phyloP scores from a whole-genome alignment of 768 basidiomycete genomes.

The Mycena pura region DNA sequence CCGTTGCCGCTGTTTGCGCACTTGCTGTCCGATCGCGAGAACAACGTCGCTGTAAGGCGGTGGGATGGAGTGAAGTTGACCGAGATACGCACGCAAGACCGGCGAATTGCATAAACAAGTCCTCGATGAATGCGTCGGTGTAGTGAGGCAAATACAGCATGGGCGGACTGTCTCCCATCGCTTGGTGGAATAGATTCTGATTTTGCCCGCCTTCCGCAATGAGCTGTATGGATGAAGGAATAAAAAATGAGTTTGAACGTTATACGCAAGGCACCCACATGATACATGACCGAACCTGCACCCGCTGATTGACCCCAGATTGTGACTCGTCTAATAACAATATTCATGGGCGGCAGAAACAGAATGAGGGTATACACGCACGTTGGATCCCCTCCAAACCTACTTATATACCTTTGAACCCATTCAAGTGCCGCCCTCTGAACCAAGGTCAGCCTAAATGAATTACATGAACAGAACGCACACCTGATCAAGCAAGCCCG shows the following conservation, averaged over 20 bases:
- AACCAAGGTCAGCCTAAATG: not conserved
- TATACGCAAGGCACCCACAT: slow-evolving; percentile 31
- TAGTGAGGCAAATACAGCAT: slow-evolving; percentile 43
- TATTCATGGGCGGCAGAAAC: not conserved
- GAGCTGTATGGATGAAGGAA: slow-evolving; percentile 37
- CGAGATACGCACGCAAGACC: slow-evolving; percentile 39
- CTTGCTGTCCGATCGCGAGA: slow-evolving; percentile 27
- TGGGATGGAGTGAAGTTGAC: not conserved
- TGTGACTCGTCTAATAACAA: slow-evolving; percentile 41
- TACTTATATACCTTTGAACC: slow-evolving; percentile 44
- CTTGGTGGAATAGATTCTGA: slow-evolving; percentile 46
- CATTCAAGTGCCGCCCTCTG: slow-evolving; percentile 45
- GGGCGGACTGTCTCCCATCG: slow-evolving; percentile 53
- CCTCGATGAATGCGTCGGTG: slow-evolving; percentile 41
- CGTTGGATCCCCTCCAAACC: slow-evolving; percentile 47
- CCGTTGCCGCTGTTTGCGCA: slow-evolving; percentile 26
- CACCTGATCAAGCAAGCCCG: slow-evolving; percentile 41
- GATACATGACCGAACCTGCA: slow-evolving; percentile 50
- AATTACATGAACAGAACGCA: not conserved
- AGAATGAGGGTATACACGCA: slow-evolving; percentile 31
- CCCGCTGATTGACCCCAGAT: slow-evolving; percentile 53
- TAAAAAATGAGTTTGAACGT: not conserved
- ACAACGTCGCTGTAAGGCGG: too few species aligned
- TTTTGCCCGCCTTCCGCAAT: slow-evolving; percentile 46
- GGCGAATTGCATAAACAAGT: slow-evolving; percentile 43